A percentile compares a stretch with the other conserved stretches of the same genome.
Evolutionary conservation across 805 yeast species (phyloP).

Genomic region (Candida germanica): DNA sequence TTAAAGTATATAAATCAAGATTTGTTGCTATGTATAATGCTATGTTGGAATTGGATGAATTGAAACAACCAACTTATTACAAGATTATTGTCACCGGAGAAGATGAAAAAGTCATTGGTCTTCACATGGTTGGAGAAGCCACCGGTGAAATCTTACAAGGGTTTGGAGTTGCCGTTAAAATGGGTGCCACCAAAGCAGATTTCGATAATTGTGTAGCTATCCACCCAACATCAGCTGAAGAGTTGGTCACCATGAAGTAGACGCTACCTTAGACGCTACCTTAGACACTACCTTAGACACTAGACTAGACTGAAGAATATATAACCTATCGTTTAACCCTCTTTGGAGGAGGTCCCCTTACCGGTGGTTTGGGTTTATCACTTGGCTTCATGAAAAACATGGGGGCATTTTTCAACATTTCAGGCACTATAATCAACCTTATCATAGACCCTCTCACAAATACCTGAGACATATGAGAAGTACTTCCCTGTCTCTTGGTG

Average conservation of each 20-base stretch:
- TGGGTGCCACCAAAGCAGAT: constrained; percentile 98
- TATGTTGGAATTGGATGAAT: constrained; percentile 57
- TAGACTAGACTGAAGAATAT: too few species aligned
- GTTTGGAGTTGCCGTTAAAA: constrained; percentile 95
- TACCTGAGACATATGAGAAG: constrained; percentile 75
- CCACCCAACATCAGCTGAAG: constrained; percentile 98
- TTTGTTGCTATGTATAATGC: constrained; percentile 94
- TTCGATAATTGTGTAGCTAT: constrained; percentile 96
- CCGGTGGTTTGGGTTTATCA: constrained; percentile 68
- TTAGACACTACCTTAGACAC: too few species aligned
- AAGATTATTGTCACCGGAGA: constrained; percentile 75
- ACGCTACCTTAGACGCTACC: too few species aligned
- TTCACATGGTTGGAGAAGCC: constrained; percentile 88
- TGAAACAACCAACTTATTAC: constrained; percentile 84
- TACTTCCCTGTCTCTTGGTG: constrained; percentile 71
- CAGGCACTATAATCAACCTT: constrained; percentile 82
- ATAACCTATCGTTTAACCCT: constrained; percentile 14
- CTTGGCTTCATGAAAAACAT: constrained; percentile 63
- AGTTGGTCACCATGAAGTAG: constrained; percentile 75
- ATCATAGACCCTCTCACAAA: constrained; percentile 91
- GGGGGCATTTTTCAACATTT: constrained; percentile 84
- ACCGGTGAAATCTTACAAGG: constrained; percentile 96
- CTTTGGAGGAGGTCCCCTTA: constrained; percentile 56
- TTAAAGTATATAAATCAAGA: constrained; percentile 77
- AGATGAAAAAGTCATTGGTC: constrained; percentile 91